These are phyloP conservation scores for Ascochyta viciae-villosae DNA, from an alignment of 2,329 filamentous ascomycete genomes.

Conservation along the genomic window DNA sequence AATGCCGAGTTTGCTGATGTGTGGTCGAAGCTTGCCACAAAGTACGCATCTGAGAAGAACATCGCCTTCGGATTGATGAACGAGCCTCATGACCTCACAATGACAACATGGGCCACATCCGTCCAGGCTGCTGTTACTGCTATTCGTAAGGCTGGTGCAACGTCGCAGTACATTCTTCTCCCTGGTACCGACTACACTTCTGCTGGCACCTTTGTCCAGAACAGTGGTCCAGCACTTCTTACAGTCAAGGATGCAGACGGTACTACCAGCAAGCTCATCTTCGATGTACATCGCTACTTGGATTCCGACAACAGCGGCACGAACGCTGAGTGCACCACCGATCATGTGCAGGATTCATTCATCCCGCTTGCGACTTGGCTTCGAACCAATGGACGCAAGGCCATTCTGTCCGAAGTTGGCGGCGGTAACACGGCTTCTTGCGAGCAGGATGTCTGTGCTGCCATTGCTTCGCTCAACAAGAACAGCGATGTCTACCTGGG, in stretches of 20 bases:
- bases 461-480: slow-evolving; percentile 11
- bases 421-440: slow-evolving; percentile 49
- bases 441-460: slow-evolving; percentile 43
- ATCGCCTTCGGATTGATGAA: slow-evolving; percentile 74
- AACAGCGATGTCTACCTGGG: slow-evolving; percentile 43
- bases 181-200: slow-evolving; percentile 66
- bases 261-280: slow-evolving; percentile 60
- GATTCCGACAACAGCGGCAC: slow-evolving; percentile 52
- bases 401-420: slow-evolving; percentile 53
- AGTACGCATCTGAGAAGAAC: slow-evolving; percentile 62
- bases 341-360: slow-evolving; percentile 46
- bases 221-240: slow-evolving; percentile 55
- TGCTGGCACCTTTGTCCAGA: slow-evolving; percentile 36
- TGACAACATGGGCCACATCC: slow-evolving; percentile 64
- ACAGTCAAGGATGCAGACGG: slow-evolving; percentile 67
- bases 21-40: slow-evolving; percentile 63
- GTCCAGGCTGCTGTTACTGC: slow-evolving; percentile 70
- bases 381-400: slow-evolving; percentile 46
- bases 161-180: slow-evolving; percentile 67
- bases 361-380: slow-evolving; percentile 47
- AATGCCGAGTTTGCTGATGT: slow-evolving; percentile 65
- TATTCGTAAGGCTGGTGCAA: slow-evolving; percentile 70
- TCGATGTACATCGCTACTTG: slow-evolving; percentile 54
- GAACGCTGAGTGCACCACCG: slow-evolving; percentile 30
- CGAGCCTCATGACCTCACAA: slow-evolving; percentile 66